These are phyloP conservation scores for Ogataea methanolica DNA, from an alignment of 805 yeast genomes.

Conservation along the genomic window DNA sequence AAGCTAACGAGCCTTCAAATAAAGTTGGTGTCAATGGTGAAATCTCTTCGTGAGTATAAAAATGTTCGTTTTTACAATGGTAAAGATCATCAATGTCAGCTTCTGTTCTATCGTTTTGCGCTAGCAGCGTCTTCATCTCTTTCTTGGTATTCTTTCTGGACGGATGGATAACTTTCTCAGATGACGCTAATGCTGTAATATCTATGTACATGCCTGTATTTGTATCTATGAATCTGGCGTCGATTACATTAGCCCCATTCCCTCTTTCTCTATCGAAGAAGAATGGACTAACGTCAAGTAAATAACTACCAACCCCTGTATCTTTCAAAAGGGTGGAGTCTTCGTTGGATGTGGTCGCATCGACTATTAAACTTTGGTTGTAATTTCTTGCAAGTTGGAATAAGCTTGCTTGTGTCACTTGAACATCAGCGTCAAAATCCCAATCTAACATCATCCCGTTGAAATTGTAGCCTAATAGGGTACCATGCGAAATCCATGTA, in stretches of 20 bases:
- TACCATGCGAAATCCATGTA: slow-evolving; percentile 64
- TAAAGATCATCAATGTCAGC: slow-evolving; percentile 15
- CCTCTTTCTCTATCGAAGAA: slow-evolving; percentile 34
- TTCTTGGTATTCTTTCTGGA: slow-evolving; percentile 4
- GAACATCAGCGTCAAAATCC: slow-evolving; percentile 63
- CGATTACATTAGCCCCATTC: slow-evolving; percentile 47
- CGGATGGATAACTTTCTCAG: slow-evolving; percentile 6
- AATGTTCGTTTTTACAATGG: slow-evolving; percentile 56
- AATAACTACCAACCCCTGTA: slow-evolving; percentile 28
- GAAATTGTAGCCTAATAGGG: slow-evolving; percentile 59
- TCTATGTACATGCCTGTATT: slow-evolving; percentile 45
- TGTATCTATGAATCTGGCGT: slow-evolving; percentile 50
- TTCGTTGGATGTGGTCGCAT: slow-evolving; percentile 19
- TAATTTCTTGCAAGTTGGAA: slow-evolving; percentile 38
- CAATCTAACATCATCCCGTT: slow-evolving; percentile 55
- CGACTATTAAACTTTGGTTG: slow-evolving; percentile 48
- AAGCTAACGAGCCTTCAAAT: slow-evolving; percentile 54
- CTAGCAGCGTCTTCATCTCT: slow-evolving; percentile 14
- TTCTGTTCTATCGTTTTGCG: slow-evolving; percentile 9
- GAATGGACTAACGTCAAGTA: slow-evolving; percentile 31
- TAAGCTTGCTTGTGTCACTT: slow-evolving; percentile 45
- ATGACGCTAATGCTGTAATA: slow-evolving; percentile 34
- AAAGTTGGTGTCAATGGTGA: slow-evolving; percentile 48
- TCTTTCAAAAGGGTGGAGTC: slow-evolving; percentile 14
- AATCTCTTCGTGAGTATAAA: slow-evolving; percentile 43